Conservation (phyloP, 352 stramenopile species). For the Globisporangium nagaii region DNA sequence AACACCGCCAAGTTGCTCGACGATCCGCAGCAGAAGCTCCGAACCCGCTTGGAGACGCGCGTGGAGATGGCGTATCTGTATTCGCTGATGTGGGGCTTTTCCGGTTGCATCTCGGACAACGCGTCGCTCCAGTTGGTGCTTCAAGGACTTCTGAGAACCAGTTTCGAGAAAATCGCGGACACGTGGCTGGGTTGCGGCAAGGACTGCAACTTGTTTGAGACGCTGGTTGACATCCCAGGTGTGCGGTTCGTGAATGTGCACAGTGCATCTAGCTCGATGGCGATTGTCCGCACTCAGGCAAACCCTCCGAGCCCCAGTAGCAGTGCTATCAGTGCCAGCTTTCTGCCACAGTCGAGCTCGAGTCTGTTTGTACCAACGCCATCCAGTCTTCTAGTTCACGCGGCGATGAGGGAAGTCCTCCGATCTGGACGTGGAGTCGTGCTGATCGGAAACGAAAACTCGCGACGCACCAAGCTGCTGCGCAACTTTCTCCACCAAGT, state of each 20-base stretch:
- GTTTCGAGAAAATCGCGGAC: constrained; percentile 22
- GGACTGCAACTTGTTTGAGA: constrained; percentile 37
- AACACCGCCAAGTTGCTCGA: neutral
- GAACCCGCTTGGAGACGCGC: constrained; percentile 15
- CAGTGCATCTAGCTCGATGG: neutral
- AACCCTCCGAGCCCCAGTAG: neutral
- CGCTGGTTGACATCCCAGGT: constrained; percentile 21
- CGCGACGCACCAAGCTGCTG: constrained; percentile 27
- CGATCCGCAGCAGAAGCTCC: constrained; percentile 1
- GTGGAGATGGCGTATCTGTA: constrained; percentile 54
- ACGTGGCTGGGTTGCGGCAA: constrained; percentile 15
- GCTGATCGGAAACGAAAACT: constrained; percentile 23
- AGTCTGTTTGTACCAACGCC: constrained; percentile 37
- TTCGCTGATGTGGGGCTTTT: constrained; percentile 50
- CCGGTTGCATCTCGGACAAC: constrained; percentile 16
- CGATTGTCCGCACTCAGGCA: neutral
- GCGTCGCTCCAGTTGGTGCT: constrained; percentile 19
- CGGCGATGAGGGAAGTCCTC: constrained; percentile 30
- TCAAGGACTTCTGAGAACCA: constrained; percentile 21
- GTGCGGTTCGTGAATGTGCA: constrained; percentile 24
- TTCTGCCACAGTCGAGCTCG: neutral
- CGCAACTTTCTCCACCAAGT: constrained; percentile 33
- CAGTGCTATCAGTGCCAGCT: neutral
- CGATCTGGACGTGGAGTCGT: constrained; percentile 29
- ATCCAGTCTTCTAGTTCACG: constrained; percentile 35